These are phyloP conservation scores for Spongispora temasekensis DNA, from an alignment of 1,284 basidiomycete genomes.

Conservation along the genomic window DNA sequence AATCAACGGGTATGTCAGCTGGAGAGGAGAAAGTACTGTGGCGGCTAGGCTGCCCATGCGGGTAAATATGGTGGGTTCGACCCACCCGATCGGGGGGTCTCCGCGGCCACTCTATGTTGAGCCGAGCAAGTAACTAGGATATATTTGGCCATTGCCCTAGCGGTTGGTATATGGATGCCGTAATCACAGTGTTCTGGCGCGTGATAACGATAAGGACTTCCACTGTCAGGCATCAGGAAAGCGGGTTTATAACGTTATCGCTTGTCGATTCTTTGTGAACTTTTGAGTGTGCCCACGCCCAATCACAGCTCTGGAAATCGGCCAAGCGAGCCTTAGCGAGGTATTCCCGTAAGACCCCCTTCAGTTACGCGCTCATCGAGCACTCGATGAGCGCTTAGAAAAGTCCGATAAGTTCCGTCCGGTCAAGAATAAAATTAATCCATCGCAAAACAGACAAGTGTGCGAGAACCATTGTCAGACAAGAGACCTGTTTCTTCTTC, in stretches of 20 bases:
- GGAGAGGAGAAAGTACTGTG: slow-evolving; percentile 1
- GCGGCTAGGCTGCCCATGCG: slow-evolving; percentile 10
- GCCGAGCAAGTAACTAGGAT: slow-evolving; percentile 1
- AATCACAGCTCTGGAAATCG: too few species aligned
- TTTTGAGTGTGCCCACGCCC: too few species aligned
- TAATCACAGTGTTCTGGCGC: slow-evolving; percentile 9
- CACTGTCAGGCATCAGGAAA: too few species aligned
- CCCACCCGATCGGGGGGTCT: slow-evolving; percentile 14
- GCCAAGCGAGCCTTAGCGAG: too few species aligned
- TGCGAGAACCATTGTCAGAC: too few species aligned
- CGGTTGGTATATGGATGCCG: slow-evolving; percentile 8
- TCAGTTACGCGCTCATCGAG: too few species aligned
- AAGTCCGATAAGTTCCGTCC: background rate
- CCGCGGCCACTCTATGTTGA: background rate
- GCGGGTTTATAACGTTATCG: too few species aligned
- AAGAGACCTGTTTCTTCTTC: too few species aligned
- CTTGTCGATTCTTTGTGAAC: too few species aligned
- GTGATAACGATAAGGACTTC: slow-evolving; percentile 16
- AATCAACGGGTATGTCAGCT: background rate
- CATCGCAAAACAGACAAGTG: slow-evolving; percentile 6
- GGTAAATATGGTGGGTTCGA: slow-evolving; percentile 15
- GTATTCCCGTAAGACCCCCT: too few species aligned
- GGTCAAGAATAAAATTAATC: background rate
- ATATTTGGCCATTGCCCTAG: background rate
- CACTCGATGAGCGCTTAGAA: too few species aligned